Conservation (phyloP, 768 basidiomycete genomes). For the Brasilioporus rufonigricans region DNA sequence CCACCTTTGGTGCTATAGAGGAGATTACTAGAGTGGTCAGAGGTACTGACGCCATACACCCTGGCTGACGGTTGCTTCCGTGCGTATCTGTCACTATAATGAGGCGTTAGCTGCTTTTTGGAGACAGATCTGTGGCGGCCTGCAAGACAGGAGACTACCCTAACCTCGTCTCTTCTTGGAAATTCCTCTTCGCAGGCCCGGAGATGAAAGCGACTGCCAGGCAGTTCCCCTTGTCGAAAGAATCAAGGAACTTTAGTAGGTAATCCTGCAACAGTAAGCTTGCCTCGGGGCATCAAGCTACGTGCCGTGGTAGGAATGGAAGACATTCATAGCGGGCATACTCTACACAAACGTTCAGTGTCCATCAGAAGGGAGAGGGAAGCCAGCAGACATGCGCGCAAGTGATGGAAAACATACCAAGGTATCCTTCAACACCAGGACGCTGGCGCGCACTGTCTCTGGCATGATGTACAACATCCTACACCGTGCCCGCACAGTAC, state of each 20-base stretch:
- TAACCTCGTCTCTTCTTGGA: constrained; percentile 11
- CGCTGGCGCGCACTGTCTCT: background rate
- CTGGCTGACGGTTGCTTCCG: constrained; percentile 10
- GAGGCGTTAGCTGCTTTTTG: constrained; percentile 5
- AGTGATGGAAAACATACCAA: constrained; percentile 6
- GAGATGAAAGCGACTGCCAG: constrained; percentile 23
- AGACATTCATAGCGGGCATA: constrained; percentile 15
- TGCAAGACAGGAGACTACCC: constrained; percentile 13
- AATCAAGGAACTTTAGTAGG: constrained; percentile 4
- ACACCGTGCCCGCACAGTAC: constrained; percentile 1
- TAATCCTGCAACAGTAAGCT: constrained; percentile 6
- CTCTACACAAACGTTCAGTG: constrained; percentile 6
- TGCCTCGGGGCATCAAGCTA: constrained; percentile 22
- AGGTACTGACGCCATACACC: constrained; percentile 10
- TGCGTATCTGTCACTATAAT: constrained; percentile 14
- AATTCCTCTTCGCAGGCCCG: constrained; percentile 17
- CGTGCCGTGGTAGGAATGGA: constrained; percentile 21
- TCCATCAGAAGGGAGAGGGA: constrained; percentile 11
- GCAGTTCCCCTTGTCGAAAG: constrained; percentile 1
- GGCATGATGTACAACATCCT: constrained; percentile 8
- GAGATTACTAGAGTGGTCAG: constrained; percentile 9
- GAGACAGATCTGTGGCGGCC: constrained; percentile 18
- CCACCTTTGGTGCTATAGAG: constrained; percentile 2
- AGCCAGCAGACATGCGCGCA: constrained; percentile 9
- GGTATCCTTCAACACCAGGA: constrained; percentile 3